Conservation (phyloP, 352 stramenopile genomes). For the Phytophthora crassamura region DNA sequence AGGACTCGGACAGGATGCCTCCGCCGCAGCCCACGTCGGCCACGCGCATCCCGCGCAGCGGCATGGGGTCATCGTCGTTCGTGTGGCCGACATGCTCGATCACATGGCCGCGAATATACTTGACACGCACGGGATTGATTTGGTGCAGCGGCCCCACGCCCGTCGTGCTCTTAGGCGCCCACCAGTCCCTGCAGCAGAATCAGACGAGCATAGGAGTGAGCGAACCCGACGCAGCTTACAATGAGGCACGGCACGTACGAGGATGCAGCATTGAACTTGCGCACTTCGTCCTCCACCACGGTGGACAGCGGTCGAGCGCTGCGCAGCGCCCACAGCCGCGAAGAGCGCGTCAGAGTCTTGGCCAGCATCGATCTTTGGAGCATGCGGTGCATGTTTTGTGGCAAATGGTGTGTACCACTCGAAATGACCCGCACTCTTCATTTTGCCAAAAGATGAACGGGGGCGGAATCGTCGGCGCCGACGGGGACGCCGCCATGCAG, state of each 20-base stretch:
- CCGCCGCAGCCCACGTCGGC: slow-evolving; percentile 83
- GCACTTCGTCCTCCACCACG: slow-evolving; percentile 77
- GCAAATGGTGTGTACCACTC: slow-evolving; percentile 11
- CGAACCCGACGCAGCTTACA: not conserved
- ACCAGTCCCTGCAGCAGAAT: slow-evolving; percentile 75
- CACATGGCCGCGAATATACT: slow-evolving; percentile 80
- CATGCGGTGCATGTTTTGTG: too few species aligned
- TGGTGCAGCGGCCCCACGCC: slow-evolving; percentile 83
- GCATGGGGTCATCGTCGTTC: slow-evolving; percentile 52
- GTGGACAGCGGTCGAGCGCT: slow-evolving; percentile 56
- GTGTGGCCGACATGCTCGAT: slow-evolving; percentile 71
- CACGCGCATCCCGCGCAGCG: slow-evolving; percentile 61
- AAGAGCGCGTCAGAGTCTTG: slow-evolving; percentile 4
- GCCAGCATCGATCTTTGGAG: slow-evolving; percentile 26
- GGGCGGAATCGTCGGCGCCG: not conserved
- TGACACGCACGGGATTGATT: slow-evolving; percentile 84
- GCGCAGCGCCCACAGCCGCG: slow-evolving; percentile 8
- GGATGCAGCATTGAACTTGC: slow-evolving; percentile 81
- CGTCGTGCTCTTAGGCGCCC: slow-evolving; percentile 73
- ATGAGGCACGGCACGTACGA: slow-evolving; percentile 47
- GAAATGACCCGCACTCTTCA: slow-evolving; percentile 12
- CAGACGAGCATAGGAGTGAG: slow-evolving; percentile 3
- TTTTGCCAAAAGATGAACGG: slow-evolving; percentile 26
- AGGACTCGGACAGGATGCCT: slow-evolving; percentile 83
- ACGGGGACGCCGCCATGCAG: slow-evolving; percentile 19